Base-by-base conservation (phyloP, 495 filamentous ascomycete species). In the Aspergillus ellipticus region DNA sequence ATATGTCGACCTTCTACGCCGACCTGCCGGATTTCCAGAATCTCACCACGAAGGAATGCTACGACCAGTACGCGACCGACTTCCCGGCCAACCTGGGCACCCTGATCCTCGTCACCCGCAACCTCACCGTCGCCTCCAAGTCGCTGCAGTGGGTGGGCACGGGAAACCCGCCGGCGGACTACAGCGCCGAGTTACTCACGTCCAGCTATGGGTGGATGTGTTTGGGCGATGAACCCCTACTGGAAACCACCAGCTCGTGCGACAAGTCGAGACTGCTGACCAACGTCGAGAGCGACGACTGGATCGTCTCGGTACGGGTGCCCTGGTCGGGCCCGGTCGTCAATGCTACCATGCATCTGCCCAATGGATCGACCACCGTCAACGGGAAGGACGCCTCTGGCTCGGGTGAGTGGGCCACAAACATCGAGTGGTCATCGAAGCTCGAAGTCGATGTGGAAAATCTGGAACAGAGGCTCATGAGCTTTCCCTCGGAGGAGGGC, bases 151-250 rank as follows among this genome's bases (percentile, higher is more conserved):
- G 6, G 17, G 13, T 49, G 20, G 41, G 2, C 2, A 3, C 2
- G 24, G 53, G 45, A 13, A 55, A 55, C 28, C 35, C 35, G 5
- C 28, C 33, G 6, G 2, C 6, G 6, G n/a, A 22, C 43, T 49
- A 41, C 21, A 31, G 35, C 15, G 6, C 2, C 29, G 42, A 19
- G 5, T 6, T 4, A 28, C 24, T n/a, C 16, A n/a, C 21, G 4
- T 41, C 33, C 37, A 35, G 7, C 19, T 55, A 28, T 35, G 21
- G 13, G 3, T 55, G 53, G 53, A 22, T 55, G 15, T 55, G 53
- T 16, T n/a, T 10, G n/a, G 39, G 19, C 21, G 15, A 53, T 15
- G 28, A 33, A 13, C 8, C 26, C 9, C 9, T 5, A 13, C 2
- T n/a, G 4, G 35, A n/a, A 3, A 35, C 13, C 11, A 13, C 3